Evolutionary conservation across 306 rosid species (phyloP).

Genomic region (Corylus americana): DNA sequence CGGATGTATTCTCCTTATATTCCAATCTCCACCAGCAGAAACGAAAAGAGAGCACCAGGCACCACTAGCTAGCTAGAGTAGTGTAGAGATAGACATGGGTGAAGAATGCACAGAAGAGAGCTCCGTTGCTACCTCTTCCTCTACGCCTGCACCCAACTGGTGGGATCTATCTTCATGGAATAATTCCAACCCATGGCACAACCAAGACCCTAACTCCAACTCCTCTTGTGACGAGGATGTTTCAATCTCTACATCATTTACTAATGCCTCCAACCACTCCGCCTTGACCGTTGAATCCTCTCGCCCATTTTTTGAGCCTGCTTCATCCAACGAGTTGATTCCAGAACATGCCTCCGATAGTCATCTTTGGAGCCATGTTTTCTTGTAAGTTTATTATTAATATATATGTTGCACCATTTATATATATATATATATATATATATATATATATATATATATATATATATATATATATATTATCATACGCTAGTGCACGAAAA

Average conservation of each 20-base stretch:
- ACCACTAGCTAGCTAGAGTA: slow-evolving; percentile 3
- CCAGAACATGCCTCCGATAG: slow-evolving; percentile 64
- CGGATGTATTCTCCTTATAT: slow-evolving; percentile 45
- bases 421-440: not conserved
- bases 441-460: not conserved
- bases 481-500: too few species aligned
- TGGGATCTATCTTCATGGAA: slow-evolving; percentile 80
- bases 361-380: slow-evolving; percentile 78
- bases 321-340: slow-evolving; percentile 54
- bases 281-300: slow-evolving; percentile 66
- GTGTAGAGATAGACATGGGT: slow-evolving; percentile 42
- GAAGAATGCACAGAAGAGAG: slow-evolving; percentile 64
- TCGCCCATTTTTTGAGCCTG: slow-evolving; percentile 43
- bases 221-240: slow-evolving; percentile 80
- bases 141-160: slow-evolving; percentile 55
- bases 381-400: slow-evolving; percentile 51
- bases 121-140: slow-evolving; percentile 55
- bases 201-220: slow-evolving; percentile 64
- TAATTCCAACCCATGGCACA: slow-evolving; percentile 34
- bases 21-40: slow-evolving; percentile 35
- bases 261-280: slow-evolving; percentile 81
- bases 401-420: not conserved
- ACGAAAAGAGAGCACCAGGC: slow-evolving; percentile 20
- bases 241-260: slow-evolving; percentile 75
- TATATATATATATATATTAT: not conserved